Conservation (phyloP, 345 rosid genomes). For the Syzygium grande region DNA sequence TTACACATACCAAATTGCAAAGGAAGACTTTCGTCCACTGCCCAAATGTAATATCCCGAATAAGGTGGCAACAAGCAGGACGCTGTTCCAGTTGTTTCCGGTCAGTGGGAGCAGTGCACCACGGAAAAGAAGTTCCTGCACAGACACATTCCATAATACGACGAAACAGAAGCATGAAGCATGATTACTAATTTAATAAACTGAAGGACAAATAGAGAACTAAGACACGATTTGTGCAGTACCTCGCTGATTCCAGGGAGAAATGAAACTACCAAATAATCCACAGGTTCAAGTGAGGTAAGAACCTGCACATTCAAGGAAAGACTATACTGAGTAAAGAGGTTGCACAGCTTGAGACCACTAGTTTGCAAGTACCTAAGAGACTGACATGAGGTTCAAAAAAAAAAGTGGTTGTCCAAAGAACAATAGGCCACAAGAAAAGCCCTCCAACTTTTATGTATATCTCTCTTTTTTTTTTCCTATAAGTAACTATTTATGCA, state of each 20-base stretch:
- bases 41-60: conserved; percentile 84
- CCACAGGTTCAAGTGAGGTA: conserved; percentile 71
- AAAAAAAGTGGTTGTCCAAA: neutral
- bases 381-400: neutral
- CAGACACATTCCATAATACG: neutral
- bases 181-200: neutral
- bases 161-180: neutral
- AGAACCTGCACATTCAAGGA: conserved; percentile 43
- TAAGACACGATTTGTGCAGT: neutral
- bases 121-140: conserved; percentile 78
- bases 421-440: neutral
- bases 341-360: neutral
- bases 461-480: neutral
- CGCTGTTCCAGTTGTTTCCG: conserved; percentile 63
- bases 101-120: conserved; percentile 65
- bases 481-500: neutral
- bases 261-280: conserved; percentile 66
- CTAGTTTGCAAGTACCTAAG: neutral
- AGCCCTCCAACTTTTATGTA: neutral
- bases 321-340: neutral
- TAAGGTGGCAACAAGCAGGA: conserved; percentile 39
- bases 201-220: neutral
- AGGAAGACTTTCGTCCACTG: conserved; percentile 77
- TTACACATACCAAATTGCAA: conserved; percentile 58
- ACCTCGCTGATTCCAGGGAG: conserved; percentile 91